A percentile compares a stretch with the other conserved stretches of the same genome.
These are phyloP conservation scores for Wallacemonas sp. DNA, from an alignment of 208 protist species.

Conservation along the genomic window DNA sequence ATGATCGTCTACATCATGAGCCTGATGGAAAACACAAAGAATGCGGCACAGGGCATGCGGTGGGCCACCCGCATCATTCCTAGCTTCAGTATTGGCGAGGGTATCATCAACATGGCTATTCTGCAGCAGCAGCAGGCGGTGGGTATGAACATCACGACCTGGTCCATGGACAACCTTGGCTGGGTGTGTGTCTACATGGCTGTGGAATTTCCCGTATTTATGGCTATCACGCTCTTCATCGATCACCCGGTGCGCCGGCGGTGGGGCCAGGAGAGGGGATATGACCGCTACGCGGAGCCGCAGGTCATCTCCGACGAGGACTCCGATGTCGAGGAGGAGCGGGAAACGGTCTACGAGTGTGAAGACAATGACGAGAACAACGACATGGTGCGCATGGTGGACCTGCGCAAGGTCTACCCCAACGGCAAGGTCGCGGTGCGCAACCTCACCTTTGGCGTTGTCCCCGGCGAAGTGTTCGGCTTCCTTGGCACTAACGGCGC, in stretches of 20 bases:
- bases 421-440: conserved; percentile 46
- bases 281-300: conserved; percentile 6
- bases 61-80: conserved; percentile 33
- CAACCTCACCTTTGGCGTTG: conserved; percentile 56
- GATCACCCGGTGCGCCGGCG: conserved; percentile 22
- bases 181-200: conserved; percentile 28
- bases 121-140: conserved; percentile 11
- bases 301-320: conserved; percentile 23
- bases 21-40: conserved; percentile 21
- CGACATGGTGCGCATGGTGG: conserved; percentile 48
- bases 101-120: conserved; percentile 37
- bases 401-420: conserved; percentile 46
- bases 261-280: conserved; percentile 6
- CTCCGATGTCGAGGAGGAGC: conserved; percentile 22
- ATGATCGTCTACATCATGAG: conserved; percentile 26
- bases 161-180: conserved; percentile 23
- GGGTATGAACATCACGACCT: not conserved
- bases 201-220: conserved; percentile 21
- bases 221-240: conserved; percentile 22
- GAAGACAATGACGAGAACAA: conserved; percentile 12
- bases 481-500: conserved; percentile 79
- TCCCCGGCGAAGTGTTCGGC: conserved; percentile 61
- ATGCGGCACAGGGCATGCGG: conserved; percentile 8
- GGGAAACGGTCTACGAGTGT: not conserved
- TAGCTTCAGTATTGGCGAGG: conserved; percentile 41